These are phyloP conservation scores for Ceratobasidium sp. DNA, from an alignment of 1,284 basidiomycete species.

Conservation along the genomic window DNA sequence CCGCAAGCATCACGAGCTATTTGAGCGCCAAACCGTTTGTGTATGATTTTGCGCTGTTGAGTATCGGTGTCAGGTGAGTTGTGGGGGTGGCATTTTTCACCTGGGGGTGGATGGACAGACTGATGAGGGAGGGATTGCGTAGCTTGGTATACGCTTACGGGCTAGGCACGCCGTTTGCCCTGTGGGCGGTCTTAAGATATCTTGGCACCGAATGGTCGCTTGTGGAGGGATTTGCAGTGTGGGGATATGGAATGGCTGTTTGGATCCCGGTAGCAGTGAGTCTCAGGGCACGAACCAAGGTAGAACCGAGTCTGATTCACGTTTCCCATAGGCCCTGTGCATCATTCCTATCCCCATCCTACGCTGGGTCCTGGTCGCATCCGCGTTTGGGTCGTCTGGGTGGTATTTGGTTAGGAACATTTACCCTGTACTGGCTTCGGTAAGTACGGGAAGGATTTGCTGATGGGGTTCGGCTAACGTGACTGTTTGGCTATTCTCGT, in stretches of 20 bases:
- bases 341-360: slow-evolving; percentile 81
- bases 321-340: slow-evolving; percentile 70
- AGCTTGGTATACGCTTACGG: slow-evolving; percentile 85
- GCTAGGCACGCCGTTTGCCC: slow-evolving; percentile 76
- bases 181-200: slow-evolving; percentile 85
- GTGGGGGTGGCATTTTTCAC: not conserved
- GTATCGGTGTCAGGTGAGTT: slow-evolving; percentile 71
- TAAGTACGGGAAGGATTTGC: slow-evolving; percentile 57
- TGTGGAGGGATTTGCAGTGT: slow-evolving; percentile 68
- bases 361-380: slow-evolving; percentile 79
- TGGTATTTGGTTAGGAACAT: slow-evolving; percentile 87
- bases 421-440: slow-evolving; percentile 87
- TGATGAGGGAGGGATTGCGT: not conserved
- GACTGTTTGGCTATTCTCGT: not conserved
- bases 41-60: slow-evolving; percentile 86
- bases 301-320: slow-evolving; percentile 36
- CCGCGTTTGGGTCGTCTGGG: slow-evolving; percentile 79
- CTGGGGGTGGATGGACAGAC: not conserved
- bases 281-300: slow-evolving; percentile 44
- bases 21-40: slow-evolving; percentile 72
- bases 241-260: slow-evolving; percentile 60
- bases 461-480: not conserved
- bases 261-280: slow-evolving; percentile 72
- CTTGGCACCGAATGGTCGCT: slow-evolving; percentile 88
- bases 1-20: slow-evolving; percentile 83